phyloP scores from a whole-genome alignment of 345 rosid genomes.

The Excoecaria agallocha region DNA sequence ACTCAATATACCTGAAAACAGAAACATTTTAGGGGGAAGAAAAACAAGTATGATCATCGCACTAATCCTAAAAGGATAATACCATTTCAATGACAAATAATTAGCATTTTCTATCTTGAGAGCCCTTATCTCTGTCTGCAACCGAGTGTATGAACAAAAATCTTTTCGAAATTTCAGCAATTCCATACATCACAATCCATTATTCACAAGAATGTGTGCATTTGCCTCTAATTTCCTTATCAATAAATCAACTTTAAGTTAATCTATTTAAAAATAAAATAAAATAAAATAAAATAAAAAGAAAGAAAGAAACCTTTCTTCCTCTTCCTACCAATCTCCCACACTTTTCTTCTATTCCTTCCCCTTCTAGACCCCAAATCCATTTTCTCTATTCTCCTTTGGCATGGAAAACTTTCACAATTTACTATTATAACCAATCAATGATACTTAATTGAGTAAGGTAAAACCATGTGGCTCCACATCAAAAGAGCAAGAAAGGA shows the following conservation, averaged over 20 bases:
- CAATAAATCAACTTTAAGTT: neutral
- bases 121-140: neutral
- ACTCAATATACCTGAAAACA: slow-evolving; percentile 77
- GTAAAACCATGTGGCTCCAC: too few relatives aligned
- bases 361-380: neutral
- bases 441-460: too few relatives aligned
- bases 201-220: neutral
- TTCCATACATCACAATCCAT: neutral
- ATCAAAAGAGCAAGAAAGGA: too few relatives aligned
- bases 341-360: neutral
- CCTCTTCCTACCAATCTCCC: neutral
- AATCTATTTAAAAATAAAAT: too few relatives aligned
- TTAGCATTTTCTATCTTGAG: neutral
- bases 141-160: neutral
- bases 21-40: slow-evolving; percentile 1
- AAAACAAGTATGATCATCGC: neutral
- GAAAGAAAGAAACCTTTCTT: neutral
- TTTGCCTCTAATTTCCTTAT: neutral
- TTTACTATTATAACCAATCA: too few relatives aligned
- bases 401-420: too few relatives aligned
- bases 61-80: neutral
- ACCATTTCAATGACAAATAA: neutral
- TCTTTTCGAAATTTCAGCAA: too few relatives aligned
- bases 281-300: too few relatives aligned
- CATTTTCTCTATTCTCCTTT: neutral